Base-by-base conservation (phyloP, 345 rosid genomes). In the Sisymbrium altissimum region DNA sequence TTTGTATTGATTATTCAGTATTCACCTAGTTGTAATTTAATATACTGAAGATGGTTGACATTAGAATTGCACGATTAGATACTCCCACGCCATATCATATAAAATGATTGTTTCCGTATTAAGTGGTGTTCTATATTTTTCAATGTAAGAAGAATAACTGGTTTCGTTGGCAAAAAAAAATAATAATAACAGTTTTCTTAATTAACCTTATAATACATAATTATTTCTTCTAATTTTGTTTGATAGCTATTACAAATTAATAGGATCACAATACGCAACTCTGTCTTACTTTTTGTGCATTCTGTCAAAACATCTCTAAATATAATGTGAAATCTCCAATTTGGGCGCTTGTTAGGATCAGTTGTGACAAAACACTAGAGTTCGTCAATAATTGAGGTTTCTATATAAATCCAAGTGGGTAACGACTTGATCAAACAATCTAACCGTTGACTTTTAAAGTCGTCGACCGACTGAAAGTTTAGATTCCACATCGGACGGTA, bases 381-480 rank as follows among this genome's bases (percentile, higher is more conserved):
- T 54, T 54, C 30, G 19, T 55, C 39, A 55, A 55, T 55, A n/a
- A 15, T 30, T 55, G 36, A 55, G 39, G 19, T 55, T 55, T 55
- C 21, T 15, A 30, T 27, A 50, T 12, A 27, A 29, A 40, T 64
- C 13, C 29, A 32, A 53, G 64, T 52, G 53, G 48, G 62, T 19
- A 18, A 7, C n/a, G 54, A 72, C 54, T 50, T 50, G 54, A 9
- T 53, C 14, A 72, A 62, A 62, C 43, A 15, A 64, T 12, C 5
- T 32, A 6, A 29, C n/a, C 41, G 4, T 56, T 65, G 71, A 65
- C 78, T 56, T 61, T 74, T 9, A 18, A 64, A 45, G 41, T 44
- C 64, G 57, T 72, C 71, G 41, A 44, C 39, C 71, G 41, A 44
- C 39, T 73, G 36, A 33, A 53, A 33, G 18, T 6, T 33, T 53